Base-by-base conservation (phyloP, 2,329 filamentous ascomycete species). In the Coniochaeta sp. region DNA sequence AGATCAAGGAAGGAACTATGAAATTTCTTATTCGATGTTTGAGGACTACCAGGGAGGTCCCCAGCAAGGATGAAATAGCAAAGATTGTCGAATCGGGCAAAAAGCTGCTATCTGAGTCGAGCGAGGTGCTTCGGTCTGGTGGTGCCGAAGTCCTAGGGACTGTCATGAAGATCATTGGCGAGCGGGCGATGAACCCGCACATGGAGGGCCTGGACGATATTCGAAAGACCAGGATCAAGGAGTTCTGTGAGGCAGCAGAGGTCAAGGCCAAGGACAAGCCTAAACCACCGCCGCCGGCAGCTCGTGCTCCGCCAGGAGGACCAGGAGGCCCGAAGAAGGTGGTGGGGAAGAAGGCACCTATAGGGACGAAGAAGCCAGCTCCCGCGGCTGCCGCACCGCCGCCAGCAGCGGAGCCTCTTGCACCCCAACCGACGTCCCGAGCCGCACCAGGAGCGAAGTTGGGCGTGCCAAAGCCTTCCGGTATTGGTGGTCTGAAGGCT, bases 101-200 rank as follows among this genome's bases (percentile, higher is more conserved):
- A 69, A 98, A 96, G 73, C 79, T 98, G 8, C 80, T 99, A 17
- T 88, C 93, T 0, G 95, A 99, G 71, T 93, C 91, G 0, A 93
- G 88, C 66, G 93, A 96, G 67, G 88, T 83, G 3, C 85, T 96
- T 62, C 86, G 95, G 74, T 89, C 93, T 57, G 92, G 91, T 33
- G 95, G 93, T 72, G 93, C 93, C 16, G 95, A 99, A 73, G 87
- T 95, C 36, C 79, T 99, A 3, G 95, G 96, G 64, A 96, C 93
- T 0, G 75, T 99, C 57, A 98, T 97, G 95, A 99, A 98, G 77
- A 98, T 99, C 60, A 90, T 98, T 77, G 93, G 95, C 47, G 96
- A 99, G 74, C 86, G 95, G 61, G 90, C 90, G 58, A 99, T 99
- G 95, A 91, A 89, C 50, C 89, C 91, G 9, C 90, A 96, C 71